These are phyloP conservation scores for Pseudotulostoma volvatum DNA, from an alignment of 495 filamentous ascomycete genomes.

Conservation along the genomic window DNA sequence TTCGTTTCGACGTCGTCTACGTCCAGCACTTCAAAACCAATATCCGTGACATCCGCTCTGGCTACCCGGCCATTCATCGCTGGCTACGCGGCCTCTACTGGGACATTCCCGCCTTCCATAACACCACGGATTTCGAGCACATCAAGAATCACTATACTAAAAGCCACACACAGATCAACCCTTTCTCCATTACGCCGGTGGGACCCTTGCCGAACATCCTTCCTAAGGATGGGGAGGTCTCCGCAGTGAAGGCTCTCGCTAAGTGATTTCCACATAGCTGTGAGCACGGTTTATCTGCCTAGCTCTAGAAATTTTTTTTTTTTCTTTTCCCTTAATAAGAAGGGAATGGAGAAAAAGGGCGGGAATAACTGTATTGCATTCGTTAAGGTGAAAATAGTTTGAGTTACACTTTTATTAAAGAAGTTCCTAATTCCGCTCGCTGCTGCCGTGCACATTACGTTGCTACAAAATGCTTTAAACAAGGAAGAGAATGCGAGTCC, in stretches of 20 bases:
- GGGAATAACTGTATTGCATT: too few species aligned
- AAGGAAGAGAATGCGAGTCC: background rate
- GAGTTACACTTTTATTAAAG: too few species aligned
- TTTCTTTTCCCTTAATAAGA: too few species aligned
- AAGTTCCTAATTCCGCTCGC: too few species aligned
- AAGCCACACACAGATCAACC: slow-evolving; percentile 55
- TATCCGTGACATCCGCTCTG: slow-evolving; percentile 61
- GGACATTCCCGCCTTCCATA: slow-evolving; percentile 42
- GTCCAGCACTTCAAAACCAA: slow-evolving; percentile 95
- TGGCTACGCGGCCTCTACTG: slow-evolving; percentile 57
- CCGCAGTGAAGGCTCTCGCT: slow-evolving; percentile 28
- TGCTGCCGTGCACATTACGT: too few species aligned
- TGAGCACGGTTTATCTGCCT: too few species aligned
- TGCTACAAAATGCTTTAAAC: background rate
- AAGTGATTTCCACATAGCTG: slow-evolving; percentile 5
- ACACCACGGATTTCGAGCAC: slow-evolving; percentile 53
- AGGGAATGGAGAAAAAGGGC: too few species aligned
- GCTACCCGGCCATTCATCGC: slow-evolving; percentile 50
- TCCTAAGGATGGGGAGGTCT: slow-evolving; percentile 42
- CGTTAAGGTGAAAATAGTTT: too few species aligned
- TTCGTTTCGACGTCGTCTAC: slow-evolving; percentile 78
- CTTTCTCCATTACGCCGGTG: slow-evolving; percentile 43
- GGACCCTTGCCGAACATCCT: slow-evolving; percentile 48
- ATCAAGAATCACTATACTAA: slow-evolving; percentile 61
- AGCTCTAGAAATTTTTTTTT: too few species aligned